These are phyloP conservation scores for Austroboletus eburneus DNA, from an alignment of 768 basidiomycete genomes.

Conservation along the genomic window DNA sequence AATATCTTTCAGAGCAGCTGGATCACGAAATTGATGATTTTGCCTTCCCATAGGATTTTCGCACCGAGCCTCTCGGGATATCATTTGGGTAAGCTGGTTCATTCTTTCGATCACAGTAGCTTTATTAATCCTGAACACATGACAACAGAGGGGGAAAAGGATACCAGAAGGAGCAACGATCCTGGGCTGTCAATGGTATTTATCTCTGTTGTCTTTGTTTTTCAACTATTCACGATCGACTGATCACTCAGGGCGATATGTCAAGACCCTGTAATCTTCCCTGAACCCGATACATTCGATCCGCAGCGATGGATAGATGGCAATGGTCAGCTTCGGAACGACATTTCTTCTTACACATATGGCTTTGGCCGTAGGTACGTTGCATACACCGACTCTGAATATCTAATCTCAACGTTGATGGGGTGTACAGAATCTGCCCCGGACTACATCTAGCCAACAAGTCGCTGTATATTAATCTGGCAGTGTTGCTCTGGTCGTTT, in stretches of 20 bases:
- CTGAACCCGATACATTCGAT: conserved; percentile 44
- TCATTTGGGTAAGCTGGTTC: conserved; percentile 57
- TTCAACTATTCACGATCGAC: neutral
- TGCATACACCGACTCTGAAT: neutral
- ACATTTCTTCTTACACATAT: conserved; percentile 44
- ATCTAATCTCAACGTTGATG: neutral
- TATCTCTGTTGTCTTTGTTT: neutral
- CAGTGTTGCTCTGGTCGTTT: conserved; percentile 63
- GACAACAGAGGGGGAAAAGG: conserved; percentile 17
- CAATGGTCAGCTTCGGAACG: conserved; percentile 40
- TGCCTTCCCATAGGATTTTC: conserved; percentile 38
- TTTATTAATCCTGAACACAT: conserved; percentile 5
- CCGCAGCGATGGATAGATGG: conserved; percentile 50
- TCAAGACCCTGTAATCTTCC: conserved; percentile 19
- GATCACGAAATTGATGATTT: neutral
- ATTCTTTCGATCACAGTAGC: neutral
- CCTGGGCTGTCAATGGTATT: conserved; percentile 19
- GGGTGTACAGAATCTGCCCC: conserved; percentile 48
- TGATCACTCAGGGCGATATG: conserved; percentile 16
- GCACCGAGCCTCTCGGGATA: conserved; percentile 59
- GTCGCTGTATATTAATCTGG: conserved; percentile 59
- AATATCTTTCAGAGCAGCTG: neutral
- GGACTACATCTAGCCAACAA: conserved; percentile 48
- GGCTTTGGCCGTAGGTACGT: conserved; percentile 45
- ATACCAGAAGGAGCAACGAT: conserved; percentile 23